Conservation (phyloP, 176 grass and related monocot species). For the Raddia guianensis region DNA sequence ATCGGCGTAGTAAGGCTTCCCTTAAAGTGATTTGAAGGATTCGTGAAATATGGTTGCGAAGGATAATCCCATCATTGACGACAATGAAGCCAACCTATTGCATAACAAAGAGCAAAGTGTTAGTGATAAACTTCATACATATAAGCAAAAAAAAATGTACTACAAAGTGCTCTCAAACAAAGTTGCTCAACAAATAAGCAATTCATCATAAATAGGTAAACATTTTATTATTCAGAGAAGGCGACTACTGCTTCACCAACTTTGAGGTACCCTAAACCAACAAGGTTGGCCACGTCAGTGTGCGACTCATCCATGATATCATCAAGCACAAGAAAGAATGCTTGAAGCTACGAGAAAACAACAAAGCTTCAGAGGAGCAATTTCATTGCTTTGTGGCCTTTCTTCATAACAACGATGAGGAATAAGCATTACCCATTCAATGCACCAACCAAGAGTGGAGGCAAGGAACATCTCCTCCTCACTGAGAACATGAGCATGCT, state of each 20-base stretch:
- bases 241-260: slow-evolving; percentile 43
- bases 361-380: slow-evolving; percentile 22
- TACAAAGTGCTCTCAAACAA: not conserved
- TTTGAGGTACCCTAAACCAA: slow-evolving; percentile 80
- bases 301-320: slow-evolving; percentile 95
- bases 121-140: not conserved
- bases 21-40: slow-evolving; percentile 79
- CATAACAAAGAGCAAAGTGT: too few relatives aligned
- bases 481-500: slow-evolving; percentile 43
- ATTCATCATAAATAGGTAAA: not conserved
- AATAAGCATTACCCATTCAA: slow-evolving; percentile 77
- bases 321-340: slow-evolving; percentile 96
- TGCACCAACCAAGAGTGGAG: slow-evolving; percentile 86
- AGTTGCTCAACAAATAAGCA: slow-evolving; percentile 5
- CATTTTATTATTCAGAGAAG: not conserved
- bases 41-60: slow-evolving; percentile 77
- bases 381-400: not conserved
- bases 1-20: slow-evolving; percentile 90
- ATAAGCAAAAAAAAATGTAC: not conserved
- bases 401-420: not conserved
- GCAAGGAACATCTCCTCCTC: slow-evolving; percentile 81
- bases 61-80: slow-evolving; percentile 86
- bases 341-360: slow-evolving; percentile 74
- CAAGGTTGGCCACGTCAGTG: slow-evolving; percentile 87
- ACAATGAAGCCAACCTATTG: slow-evolving; percentile 86